Evolutionary conservation across 2,329 filamentous ascomycete genomes (phyloP), one percentile per base, ranked within the genome.

Genomic region (Gremmenia infestans): DNA sequence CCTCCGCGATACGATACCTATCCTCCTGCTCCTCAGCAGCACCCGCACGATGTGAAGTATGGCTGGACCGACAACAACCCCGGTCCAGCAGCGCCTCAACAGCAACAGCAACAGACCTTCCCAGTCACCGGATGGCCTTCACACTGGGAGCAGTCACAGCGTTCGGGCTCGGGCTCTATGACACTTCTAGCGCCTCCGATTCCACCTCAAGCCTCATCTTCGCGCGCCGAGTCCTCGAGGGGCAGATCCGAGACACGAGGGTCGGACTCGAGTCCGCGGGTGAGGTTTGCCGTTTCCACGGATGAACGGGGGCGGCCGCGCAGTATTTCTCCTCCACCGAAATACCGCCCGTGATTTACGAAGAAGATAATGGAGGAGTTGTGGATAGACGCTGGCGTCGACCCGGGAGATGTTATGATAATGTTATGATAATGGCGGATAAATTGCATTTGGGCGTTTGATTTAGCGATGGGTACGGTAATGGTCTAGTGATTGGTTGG

Each of bases 261-360:
- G 17, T 47, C 45, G 19, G 50, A 53, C n/a, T 28, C 51, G 82
- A 95, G 96, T 72, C 89, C 91, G 65, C 90, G 90, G 72, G 82
- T 80, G 69, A 91, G 78, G 73, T 95, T 81, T 73, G 82, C 79
- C 65, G 85, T 82, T 70, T 80, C 78, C 80, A 94, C 96, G 14
- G 36, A 32, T 28, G 53, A 55, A 6, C 45, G 57, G 7, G 56
- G 57, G 3, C 39, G 60, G 50, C 46, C 35, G 22, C 7, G 28
- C 7, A 28, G 28, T 28, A 9, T 28, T 7, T 53, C 55, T 35
- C 61, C 61, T 6, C 61, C 61, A n/a, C 61, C 61, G 3, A 54
- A 53, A 36, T 61, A 63, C 45, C 48, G 55, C 12, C 50, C 22
- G 48, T 60, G 48, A 54, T 39, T 28, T 8, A 50, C 5, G n/a